Evolutionary conservation across 148 eudicot genomes (phyloP), one percentile per base, ranked within the genome.

Genomic region (Chenopodium suecicum): DNA sequence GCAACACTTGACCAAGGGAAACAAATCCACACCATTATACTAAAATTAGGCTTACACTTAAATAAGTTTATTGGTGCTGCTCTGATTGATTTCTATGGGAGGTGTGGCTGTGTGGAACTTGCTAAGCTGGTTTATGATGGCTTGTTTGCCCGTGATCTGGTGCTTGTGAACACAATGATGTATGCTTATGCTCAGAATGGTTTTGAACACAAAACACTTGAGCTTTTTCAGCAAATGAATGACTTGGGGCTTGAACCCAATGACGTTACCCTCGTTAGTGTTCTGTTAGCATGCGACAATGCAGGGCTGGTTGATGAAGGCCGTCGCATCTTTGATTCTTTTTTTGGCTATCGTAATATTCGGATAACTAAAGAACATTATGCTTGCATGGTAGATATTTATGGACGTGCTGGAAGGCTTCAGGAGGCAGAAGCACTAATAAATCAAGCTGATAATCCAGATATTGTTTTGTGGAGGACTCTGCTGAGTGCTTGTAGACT

Each of bases 181-280:
- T 82, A 85, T 82, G 84, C 85, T 76, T 88, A 81, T 79, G 88
- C 85, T 37, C 90, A 85, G 34, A 86, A 85, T 86, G 86, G 88
- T 46, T 88, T 72, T 41, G 86, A 83, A 48, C 79, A 73, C 19
- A 79, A 86, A 60, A 85, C 90, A 29, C 72, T 86, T 10, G 65
- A 77, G 41, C 54, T 88, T 29, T 84, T 79, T 79, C 66, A 79
- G 19, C 56, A 76, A 69, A 83, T 88, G 86, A 67, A 79, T 76
- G 80, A 68, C 71, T 76, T 81, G 70, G 85, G 84, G 71, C 78
- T 88, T 76, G 85, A 85, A 73, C 86, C 88, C 27, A 85, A 88
- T 81, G 85, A 85, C 41, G 78, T 85, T 13, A 83, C 86, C 65
- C 62, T 88, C 23, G 44, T 88, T 72, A 84, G 84, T 70, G 84